These are phyloP conservation scores for Penicillium antarcticum DNA, from an alignment of 495 filamentous ascomycete species.

Conservation along the genomic window DNA sequence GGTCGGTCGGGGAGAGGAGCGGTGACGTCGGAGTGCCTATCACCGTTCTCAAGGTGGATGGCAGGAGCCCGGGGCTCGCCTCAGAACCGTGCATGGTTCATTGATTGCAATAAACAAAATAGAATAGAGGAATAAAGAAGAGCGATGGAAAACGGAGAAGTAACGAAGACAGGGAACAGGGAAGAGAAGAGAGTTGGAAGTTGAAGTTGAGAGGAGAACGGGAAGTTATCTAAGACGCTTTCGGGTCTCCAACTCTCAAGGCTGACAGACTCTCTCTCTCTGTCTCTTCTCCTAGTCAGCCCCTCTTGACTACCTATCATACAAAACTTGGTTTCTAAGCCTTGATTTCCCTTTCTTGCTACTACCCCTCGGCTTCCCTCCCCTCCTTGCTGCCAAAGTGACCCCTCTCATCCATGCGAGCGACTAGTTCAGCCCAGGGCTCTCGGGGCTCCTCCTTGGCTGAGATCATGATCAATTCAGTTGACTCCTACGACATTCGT, in stretches of 20 bases:
- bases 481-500: slow-evolving; percentile 33
- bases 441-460: slow-evolving; percentile 3
- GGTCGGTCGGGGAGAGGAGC: slow-evolving; percentile 15
- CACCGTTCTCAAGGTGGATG: slow-evolving; percentile 34
- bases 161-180: background rate
- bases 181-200: background rate
- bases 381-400: slow-evolving; percentile 22
- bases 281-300: too few species aligned
- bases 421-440: background rate
- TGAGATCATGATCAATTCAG: slow-evolving; percentile 23
- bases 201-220: slow-evolving; percentile 6
- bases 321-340: too few species aligned
- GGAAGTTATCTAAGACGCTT: slow-evolving; percentile 31
- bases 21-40: slow-evolving; percentile 33
- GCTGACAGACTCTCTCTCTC: background rate
- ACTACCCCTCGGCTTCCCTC: slow-evolving; percentile 4
- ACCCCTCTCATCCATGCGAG: slow-evolving; percentile 21
- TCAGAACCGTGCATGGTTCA: slow-evolving; percentile 48
- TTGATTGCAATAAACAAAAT: slow-evolving; percentile 23
- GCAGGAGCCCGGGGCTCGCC: slow-evolving; percentile 39
- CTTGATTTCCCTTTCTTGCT: background rate
- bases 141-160: background rate
- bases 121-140: background rate
- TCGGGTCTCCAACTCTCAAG: slow-evolving; percentile 16
- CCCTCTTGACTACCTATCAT: too few species aligned